A percentile compares a stretch with the other conserved stretches of the same genome.
phyloP scores from a whole-genome alignment of 352 stramenopile species.

The Phytophthora macrochlamydospora region DNA sequence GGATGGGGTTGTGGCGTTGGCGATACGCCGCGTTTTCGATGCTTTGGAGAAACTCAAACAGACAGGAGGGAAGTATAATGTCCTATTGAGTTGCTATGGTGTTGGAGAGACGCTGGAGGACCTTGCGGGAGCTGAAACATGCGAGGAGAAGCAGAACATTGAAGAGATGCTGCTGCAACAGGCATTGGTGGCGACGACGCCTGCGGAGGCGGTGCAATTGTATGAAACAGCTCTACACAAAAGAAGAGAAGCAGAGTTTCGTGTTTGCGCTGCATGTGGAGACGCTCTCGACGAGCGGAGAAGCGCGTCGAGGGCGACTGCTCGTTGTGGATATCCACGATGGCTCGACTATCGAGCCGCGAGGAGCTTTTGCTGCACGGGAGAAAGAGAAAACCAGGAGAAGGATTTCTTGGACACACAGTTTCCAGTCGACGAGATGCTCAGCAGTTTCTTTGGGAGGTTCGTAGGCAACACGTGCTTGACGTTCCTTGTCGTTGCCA shows the following conservation, averaged over 20 bases:
- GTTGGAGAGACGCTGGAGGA: slow-evolving; percentile 17
- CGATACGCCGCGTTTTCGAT: slow-evolving; percentile 42
- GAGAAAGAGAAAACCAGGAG: slow-evolving; percentile 4
- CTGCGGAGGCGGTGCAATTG: slow-evolving; percentile 36
- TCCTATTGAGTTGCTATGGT: slow-evolving; percentile 34
- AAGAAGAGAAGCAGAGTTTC: slow-evolving; percentile 39
- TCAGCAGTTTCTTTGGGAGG: slow-evolving; percentile 50
- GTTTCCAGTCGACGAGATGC: slow-evolving; percentile 45
- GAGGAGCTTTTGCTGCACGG: background rate
- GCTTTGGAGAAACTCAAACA: slow-evolving; percentile 16
- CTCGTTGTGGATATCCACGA: slow-evolving; percentile 57
- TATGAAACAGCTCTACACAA: slow-evolving; percentile 36
- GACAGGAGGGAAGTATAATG: slow-evolving; percentile 9
- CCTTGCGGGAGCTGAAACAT: slow-evolving; percentile 8
- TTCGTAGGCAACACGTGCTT: slow-evolving; percentile 52
- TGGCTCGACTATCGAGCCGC: slow-evolving; percentile 52
- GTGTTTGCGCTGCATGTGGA: slow-evolving; percentile 54
- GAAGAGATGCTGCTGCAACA: slow-evolving; percentile 29
- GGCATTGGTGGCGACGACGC: slow-evolving; percentile 31
- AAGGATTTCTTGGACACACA: slow-evolving; percentile 62
- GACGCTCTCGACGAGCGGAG: slow-evolving; percentile 29
- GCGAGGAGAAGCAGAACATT: slow-evolving; percentile 4
- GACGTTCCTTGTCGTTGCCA: slow-evolving; percentile 65
- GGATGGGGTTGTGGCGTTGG: slow-evolving; percentile 36
- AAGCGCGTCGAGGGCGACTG: slow-evolving; percentile 39